Evolutionary conservation across 2,329 filamentous ascomycete species (phyloP).

Genomic region (Fusarium tanahbumbuense): DNA sequence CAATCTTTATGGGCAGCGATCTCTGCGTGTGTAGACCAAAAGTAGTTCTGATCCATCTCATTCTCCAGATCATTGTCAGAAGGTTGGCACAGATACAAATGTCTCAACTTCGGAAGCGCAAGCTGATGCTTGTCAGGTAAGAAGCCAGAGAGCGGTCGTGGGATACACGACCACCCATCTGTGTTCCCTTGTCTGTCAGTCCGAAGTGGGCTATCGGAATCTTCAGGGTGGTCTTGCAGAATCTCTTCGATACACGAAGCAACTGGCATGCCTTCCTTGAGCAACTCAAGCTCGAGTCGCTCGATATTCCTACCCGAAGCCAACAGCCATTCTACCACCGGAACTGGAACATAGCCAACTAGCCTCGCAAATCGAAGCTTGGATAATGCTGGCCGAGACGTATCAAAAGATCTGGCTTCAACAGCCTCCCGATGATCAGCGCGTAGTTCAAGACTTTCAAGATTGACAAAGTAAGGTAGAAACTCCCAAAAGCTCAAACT

Average conservation of each 20-base stretch:
- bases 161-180: not conserved
- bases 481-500: not conserved
- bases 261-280: not conserved
- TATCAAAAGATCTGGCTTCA: not conserved
- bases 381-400: not conserved
- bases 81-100: not conserved
- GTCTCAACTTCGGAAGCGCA: not conserved
- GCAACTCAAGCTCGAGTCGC: not conserved
- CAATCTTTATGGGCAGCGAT: not conserved
- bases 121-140: not conserved
- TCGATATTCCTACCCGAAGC: not conserved
- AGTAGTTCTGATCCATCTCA: not conserved
- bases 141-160: conserved; percentile 1
- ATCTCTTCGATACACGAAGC: not conserved
- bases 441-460: not conserved
- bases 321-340: not conserved
- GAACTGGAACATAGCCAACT: not conserved
- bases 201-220: not conserved
- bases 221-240: not conserved
- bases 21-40: not conserved
- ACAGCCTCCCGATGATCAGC: not conserved
- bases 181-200: not conserved
- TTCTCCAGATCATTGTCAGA: not conserved
- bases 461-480: not conserved
- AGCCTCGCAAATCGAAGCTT: not conserved